Evolutionary conservation across 1,139 yeast genomes (phyloP), one percentile per base, ranked within the genome.

Genomic region (Magnusiomyces tetraspermus): DNA sequence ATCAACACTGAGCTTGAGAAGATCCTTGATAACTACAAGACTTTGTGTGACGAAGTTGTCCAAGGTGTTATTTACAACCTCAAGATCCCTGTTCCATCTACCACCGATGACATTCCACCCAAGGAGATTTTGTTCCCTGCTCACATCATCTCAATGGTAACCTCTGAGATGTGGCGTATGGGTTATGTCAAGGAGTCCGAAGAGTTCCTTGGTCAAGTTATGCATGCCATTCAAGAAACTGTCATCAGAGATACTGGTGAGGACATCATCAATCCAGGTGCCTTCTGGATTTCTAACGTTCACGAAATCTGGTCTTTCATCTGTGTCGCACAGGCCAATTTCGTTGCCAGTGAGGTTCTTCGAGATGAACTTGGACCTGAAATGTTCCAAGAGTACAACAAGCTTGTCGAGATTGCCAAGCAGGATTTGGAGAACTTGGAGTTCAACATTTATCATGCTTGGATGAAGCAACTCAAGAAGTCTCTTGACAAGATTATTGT

Each of bases 151-250:
- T 90, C 92, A 61, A 85, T 94, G 59, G 85, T 92, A 46, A 77
- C 92, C 57, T 84, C 95, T 63, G 98, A 94, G 69, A 89, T 92
- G 97, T 92, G 99, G 99, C 80, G 97, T 70, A 76, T 90, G 55
- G 97, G 98, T 1, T 78, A 89, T 63, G 89, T 96, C 41, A 83
- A 85, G 61, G 96, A 90, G 69, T 82, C 94, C 63, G 98, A 92
- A 72, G 83, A 82, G 55, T 87, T 92, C 68, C 73, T 92, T 59
- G 97, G 97, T 51, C 94, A 86, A 67, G 95, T 88, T 3, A 77
- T 92, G 68, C 82, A 89, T 46, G 85, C 88, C 2, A 89, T 92
- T 60, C 98, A 92, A 72, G 82, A 79, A 52, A 62, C 67, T 17
- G 71, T 72, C 33, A 60, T 67, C 62, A 63, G 65, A 53, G 61